These are phyloP conservation scores for Hypoxylon lienhwacheense DNA, from an alignment of 495 filamentous ascomycete genomes.

Conservation along the genomic window DNA sequence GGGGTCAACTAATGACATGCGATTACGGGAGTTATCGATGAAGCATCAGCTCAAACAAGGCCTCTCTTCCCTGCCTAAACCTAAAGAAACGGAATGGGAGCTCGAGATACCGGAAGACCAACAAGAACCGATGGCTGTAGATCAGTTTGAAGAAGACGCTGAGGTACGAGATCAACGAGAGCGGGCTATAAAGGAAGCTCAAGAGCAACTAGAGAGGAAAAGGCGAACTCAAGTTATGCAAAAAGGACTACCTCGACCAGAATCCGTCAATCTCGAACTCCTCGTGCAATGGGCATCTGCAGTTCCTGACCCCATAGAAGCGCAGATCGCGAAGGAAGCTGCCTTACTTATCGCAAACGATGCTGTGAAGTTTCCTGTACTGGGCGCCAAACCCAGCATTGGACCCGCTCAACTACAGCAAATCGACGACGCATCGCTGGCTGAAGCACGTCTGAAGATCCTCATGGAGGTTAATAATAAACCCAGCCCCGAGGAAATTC, in stretches of 20 bases:
- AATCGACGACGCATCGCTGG: conserved; percentile 71
- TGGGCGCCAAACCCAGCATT: conserved; percentile 64
- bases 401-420: conserved; percentile 60
- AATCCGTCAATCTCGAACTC: conserved; percentile 67
- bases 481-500: conserved; percentile 62
- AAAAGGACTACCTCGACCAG: conserved; percentile 76
- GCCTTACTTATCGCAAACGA: conserved; percentile 81
- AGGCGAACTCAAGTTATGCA: conserved; percentile 90
- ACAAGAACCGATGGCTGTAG: conserved; percentile 59
- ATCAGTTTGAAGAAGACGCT: conserved; percentile 74
- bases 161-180: conserved; percentile 78
- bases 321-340: conserved; percentile 71
- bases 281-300: conserved; percentile 62
- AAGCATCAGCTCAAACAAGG: conserved; percentile 70
- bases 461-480: conserved; percentile 68
- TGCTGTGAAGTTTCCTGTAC: conserved; percentile 70
- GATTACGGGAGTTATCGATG: conserved; percentile 69
- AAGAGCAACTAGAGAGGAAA: conserved; percentile 73
- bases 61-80: conserved; percentile 84
- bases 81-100: conserved; percentile 88
- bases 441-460: conserved; percentile 75
- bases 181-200: conserved; percentile 66
- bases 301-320: conserved; percentile 44
- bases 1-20: conserved; percentile 77
- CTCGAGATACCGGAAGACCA: conserved; percentile 88